phyloP scores from a whole-genome alignment of 306 rosid species.

The Cyclanthera cordifolia region DNA sequence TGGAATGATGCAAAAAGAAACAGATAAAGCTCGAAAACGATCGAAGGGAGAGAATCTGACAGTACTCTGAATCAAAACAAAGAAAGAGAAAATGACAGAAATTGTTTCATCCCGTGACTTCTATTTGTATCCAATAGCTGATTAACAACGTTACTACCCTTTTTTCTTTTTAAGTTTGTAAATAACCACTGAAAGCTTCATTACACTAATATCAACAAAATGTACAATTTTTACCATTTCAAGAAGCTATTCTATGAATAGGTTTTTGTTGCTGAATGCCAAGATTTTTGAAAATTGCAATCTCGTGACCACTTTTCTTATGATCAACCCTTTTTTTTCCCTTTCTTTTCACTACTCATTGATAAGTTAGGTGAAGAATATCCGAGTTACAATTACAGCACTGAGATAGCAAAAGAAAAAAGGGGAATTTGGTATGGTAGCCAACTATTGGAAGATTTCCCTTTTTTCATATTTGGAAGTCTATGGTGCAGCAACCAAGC shows the following conservation, averaged over 20 bases:
- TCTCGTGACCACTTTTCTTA: constrained; percentile 9
- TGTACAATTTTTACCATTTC: neutral
- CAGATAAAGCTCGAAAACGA: constrained; percentile 1
- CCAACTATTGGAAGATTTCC: neutral
- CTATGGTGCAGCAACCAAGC: constrained; percentile 48
- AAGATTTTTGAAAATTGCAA: constrained; percentile 2
- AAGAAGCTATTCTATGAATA: neutral
- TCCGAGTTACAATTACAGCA: neutral
- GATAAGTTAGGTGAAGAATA: constrained; percentile 12
- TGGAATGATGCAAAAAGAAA: neutral
- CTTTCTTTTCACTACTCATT: constrained; percentile 6
- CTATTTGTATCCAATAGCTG: constrained; percentile 6
- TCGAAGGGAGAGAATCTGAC: neutral
- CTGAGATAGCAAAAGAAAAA: neutral
- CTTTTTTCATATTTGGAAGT: constrained; percentile 43
- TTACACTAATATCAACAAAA: neutral
- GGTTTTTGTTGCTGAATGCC: neutral
- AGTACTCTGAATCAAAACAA: neutral
- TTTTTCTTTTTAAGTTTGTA: neutral
- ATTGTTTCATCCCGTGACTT: constrained; percentile 11
- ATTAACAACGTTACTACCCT: neutral
- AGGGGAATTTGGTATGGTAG: neutral
- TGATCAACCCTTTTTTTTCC: neutral
- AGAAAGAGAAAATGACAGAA: constrained; percentile 9
- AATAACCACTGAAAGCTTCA: neutral